Evolutionary conservation across 2,329 filamentous ascomycete genomes (phyloP), one percentile per base, ranked within the genome.

Genomic region (Epicoccum nigrum): DNA sequence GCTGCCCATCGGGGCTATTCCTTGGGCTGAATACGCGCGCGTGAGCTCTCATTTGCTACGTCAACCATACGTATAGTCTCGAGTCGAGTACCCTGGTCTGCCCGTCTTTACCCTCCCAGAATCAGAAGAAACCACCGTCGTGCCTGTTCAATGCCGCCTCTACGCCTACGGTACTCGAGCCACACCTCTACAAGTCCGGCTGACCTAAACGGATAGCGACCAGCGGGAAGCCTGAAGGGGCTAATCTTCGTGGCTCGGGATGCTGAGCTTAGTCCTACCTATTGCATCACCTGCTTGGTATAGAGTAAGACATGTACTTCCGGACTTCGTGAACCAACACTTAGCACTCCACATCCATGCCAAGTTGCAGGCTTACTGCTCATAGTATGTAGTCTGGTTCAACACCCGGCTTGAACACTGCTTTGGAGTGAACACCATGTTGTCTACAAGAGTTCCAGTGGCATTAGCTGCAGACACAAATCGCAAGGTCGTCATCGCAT

Each of bases 11-110:
- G 57, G 52, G 61, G 55, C 58, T 51, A 42, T 45, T 56, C 58
- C 54, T 25, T 56, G 60, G 58, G 55, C 56, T 51, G 59, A 58
- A 60, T 59, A 58, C 54, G 43, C 59, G 42, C 64, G 58, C 63
- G 55, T 62, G 67, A 56, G 53, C 56, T 62, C 56, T 59, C 42
- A 68, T 70, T 70, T 67, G 68, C 67, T 55, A 13, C 44, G 27
- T 17, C 40, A 33, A 39, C 41, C 32, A 56, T 54, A 42, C 25
- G 52, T 49, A 45, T 47, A 64, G 61, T 60, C 60, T 63, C 57
- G 46, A 64, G 57, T 66, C 64, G 65, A 57, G 54, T 30, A 21
- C 47, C 28, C 23, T 23, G 17, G 55, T 59, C 55, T 54, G 58
- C 43, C 44, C 51, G 39, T 48, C 58, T 51, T 49, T 53, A 54